phyloP scores from a whole-genome alignment of 805 yeast species.

The Saccharomycopsis sp. region DNA sequence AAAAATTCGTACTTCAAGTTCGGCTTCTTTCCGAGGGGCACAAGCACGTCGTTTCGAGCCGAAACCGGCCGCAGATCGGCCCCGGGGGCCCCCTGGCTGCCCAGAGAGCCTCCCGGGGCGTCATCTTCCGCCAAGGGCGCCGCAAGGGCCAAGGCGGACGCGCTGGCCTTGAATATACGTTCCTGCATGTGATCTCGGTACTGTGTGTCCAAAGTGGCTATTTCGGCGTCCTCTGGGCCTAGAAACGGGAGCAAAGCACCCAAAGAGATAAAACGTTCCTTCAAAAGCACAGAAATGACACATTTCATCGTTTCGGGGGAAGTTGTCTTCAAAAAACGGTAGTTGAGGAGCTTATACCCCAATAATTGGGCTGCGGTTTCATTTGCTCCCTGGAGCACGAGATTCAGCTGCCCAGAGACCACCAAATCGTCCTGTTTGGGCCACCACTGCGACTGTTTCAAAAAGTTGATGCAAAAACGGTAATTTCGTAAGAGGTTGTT shows the following conservation, averaged over 20 bases:
- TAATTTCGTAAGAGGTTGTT: constrained; percentile 38
- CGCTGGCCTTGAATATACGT: constrained; percentile 52
- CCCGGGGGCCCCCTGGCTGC: no score
- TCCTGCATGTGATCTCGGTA: constrained; percentile 43
- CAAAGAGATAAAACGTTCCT: constrained; percentile 59
- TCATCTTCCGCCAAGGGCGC: constrained; percentile 73
- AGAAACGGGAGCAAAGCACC: constrained; percentile 52
- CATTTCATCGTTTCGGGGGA: constrained; percentile 38
- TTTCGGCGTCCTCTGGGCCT: constrained; percentile 43
- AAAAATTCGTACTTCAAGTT: constrained; percentile 41
- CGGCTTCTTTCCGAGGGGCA: constrained; percentile 25
- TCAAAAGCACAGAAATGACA: constrained; percentile 51
- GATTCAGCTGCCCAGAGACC: constrained; percentile 21
- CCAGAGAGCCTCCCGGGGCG: constrained; percentile 28
- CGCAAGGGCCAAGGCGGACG: constrained; percentile 80
- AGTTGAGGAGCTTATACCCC: constrained; percentile 36
- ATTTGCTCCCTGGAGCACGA: constrained; percentile 42
- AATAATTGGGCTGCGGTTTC: constrained; percentile 47
- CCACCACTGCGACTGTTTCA: constrained; percentile 64
- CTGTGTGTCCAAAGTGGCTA: constrained; percentile 38
- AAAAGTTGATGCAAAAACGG: constrained; percentile 41
- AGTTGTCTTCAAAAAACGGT: constrained; percentile 28
- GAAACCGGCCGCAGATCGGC: no score
- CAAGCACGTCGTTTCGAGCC: constrained; percentile 10
- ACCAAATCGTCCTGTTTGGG: constrained; percentile 36